Evolutionary conservation across 306 rosid genomes (phyloP), one percentile per base, ranked within the genome.

Genomic region (Argentina anserina): DNA sequence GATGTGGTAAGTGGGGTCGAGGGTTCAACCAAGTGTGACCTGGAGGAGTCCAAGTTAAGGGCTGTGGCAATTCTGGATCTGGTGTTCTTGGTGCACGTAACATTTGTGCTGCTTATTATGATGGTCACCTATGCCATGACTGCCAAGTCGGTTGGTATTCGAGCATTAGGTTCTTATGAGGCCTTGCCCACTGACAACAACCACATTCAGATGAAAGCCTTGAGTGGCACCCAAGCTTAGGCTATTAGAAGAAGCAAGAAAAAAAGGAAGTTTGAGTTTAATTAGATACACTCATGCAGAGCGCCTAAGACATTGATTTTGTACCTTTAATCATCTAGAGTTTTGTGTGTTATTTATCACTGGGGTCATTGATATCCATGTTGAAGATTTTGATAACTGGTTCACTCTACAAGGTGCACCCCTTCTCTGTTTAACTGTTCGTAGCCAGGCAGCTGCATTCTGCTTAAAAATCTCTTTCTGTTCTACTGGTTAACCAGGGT

Each of bases 171-270:
- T 28, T 87, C 99, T 7, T 94, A 94, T 23, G 96, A 94, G 67
- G 85, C 89, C 2, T 82, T 94, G 80, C 90, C 99, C 40, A 29
- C 71, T n/a, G 97, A 91, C 8, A 61, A 75, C 13, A 85, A 73
- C 69, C 42, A 33, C 67, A 88, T 94, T 68, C 99, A 91, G 93
- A 83, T 94, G 99, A 94, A 94, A 82, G 86, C 97, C 39, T 72
- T 94, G 80, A 66, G 91, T 25, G 99, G 99, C 59, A 91, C 89
- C 15, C 97, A 94, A 86, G 99, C 97, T 76, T 94, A 61, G 67
- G 14, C 15, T 18, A 7, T 25, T 26, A 31, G 42, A 15, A 60
- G 40, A 33, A 61, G 21, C 23, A 10, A 36, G 29, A 26, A 4
- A 26, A 25, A 7, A 52, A 21, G 59, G 59, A 50, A 2, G 58